Conservation (phyloP, 2,329 filamentous ascomycete genomes). For the Stemphylium lycopersici region DNA sequence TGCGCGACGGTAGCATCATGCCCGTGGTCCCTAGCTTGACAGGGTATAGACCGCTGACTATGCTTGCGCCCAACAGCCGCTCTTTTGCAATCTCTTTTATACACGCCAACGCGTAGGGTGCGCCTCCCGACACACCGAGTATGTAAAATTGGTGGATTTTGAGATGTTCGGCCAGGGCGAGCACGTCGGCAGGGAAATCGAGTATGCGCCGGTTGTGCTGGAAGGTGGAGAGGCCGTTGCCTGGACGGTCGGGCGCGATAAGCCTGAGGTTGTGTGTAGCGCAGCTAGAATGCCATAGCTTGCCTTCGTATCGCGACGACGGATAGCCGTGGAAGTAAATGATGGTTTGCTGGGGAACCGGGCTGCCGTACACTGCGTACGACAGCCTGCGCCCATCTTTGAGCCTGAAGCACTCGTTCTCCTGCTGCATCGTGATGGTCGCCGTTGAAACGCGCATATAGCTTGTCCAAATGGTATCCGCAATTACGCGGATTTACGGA, state of each 20-base stretch:
- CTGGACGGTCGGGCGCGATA: slow-evolving; percentile 53
- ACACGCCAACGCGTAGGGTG: slow-evolving; percentile 57
- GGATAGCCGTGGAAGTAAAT: slow-evolving; percentile 55
- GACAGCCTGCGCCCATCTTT: slow-evolving; percentile 50
- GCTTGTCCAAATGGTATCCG: not conserved
- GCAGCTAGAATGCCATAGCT: slow-evolving; percentile 42
- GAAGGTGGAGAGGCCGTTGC: slow-evolving; percentile 51
- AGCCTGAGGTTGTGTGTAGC: slow-evolving; percentile 47
- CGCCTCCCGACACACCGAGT: slow-evolving; percentile 55
- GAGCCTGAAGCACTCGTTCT: slow-evolving; percentile 35
- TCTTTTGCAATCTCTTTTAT: slow-evolving; percentile 46
- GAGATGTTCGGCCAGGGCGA: slow-evolving; percentile 50
- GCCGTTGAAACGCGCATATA: not conserved
- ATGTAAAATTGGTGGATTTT: slow-evolving; percentile 51
- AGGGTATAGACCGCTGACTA: slow-evolving; percentile 37
- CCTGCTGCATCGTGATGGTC: slow-evolving; percentile 15
- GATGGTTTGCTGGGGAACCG: slow-evolving; percentile 48
- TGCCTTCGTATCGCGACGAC: slow-evolving; percentile 52
- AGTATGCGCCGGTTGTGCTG: slow-evolving; percentile 48
- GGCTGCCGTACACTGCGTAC: slow-evolving; percentile 54
- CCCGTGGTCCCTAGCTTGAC: slow-evolving; percentile 32
- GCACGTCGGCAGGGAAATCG: slow-evolving; percentile 53
- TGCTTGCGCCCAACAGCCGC: slow-evolving; percentile 30
- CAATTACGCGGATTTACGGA: not conserved
- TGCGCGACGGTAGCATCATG: slow-evolving; percentile 31